Base-by-base conservation (phyloP, 2,329 filamentous ascomycete genomes). In the Shiraia sp. region DNA sequence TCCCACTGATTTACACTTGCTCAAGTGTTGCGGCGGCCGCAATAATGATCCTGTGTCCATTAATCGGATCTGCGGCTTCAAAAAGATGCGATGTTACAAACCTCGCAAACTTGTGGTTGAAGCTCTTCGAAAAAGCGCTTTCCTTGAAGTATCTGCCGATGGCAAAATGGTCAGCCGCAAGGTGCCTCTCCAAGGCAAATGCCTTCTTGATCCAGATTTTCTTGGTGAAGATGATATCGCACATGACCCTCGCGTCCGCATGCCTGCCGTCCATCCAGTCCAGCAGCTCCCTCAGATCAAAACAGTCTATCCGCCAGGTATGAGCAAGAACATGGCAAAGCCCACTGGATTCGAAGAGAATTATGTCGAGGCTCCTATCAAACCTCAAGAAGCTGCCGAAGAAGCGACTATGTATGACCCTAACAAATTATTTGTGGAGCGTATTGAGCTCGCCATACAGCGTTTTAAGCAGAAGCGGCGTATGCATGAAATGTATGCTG, bases 361-460 rank as follows among this genome's bases (percentile, higher is more conserved):
- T 66, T 93, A 82, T 63, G 83, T 87, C 10, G 92, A 97, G 66
- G 78, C 85, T 1, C 90, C 90, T 0, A 72, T 95, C 47, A 91
- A 86, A 0, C 83, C 85, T 0, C 77, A 76, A 0, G 84, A 95
- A 60, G 78, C 81, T 34, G 70, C 77, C 3, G 77, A 86, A 36
- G 88, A 95, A 59, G 72, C 78, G 14, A 75, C 79, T 10, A 72
- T 93, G 16, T 99, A 96, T 61, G 66, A 81, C 51, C 65, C 72
- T 75, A 67, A 71, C 10, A 66, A 68, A 32, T 39, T 59, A 2
- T 72, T 76, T 40, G 52, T 63, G 19, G 87, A 86, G 41, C 89
- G 93, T 32, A 89, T 97, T 28, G 86, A 96, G 61, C 80, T 85
- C 17, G 93, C 89, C 32, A 87, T 97, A 40, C 84, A 90, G 53